These are phyloP conservation scores for Nitzschia sp. DNA, from an alignment of 108 stramenopile genomes.

Conservation along the genomic window DNA sequence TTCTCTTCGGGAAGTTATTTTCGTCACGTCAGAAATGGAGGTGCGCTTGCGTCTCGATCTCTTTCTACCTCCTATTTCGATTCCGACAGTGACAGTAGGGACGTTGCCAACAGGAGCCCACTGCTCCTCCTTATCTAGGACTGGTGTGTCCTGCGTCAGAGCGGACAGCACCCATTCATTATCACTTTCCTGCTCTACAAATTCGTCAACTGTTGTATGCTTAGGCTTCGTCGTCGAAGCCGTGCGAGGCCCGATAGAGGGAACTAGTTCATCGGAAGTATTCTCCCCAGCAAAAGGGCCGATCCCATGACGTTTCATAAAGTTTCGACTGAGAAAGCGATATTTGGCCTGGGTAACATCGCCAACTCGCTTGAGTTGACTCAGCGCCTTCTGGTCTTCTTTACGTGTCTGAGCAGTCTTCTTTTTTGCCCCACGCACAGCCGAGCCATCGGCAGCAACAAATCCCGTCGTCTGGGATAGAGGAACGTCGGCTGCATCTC, in stretches of 20 bases:
- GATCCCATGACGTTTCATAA: slow-evolving; percentile 61
- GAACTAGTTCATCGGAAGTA: not conserved
- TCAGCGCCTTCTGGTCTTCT: slow-evolving; percentile 56
- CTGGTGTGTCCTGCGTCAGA: slow-evolving; percentile 17
- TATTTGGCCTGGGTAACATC: slow-evolving; percentile 60
- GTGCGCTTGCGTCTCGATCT: slow-evolving; percentile 19
- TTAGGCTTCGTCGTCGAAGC: slow-evolving; percentile 22
- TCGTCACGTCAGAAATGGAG: slow-evolving; percentile 5
- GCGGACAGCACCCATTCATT: slow-evolving; percentile 43
- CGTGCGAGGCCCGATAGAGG: slow-evolving; percentile 3
- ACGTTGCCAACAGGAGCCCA: slow-evolving; percentile 16
- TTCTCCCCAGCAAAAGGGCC: slow-evolving; percentile 41
- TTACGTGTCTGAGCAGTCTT: slow-evolving; percentile 32
- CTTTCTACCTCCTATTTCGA: slow-evolving; percentile 24
- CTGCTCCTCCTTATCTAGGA: not conserved
- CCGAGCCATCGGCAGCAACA: slow-evolving; percentile 25
- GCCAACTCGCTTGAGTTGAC: slow-evolving; percentile 53
- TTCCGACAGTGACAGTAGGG: slow-evolving; percentile 20
- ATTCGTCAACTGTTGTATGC: not conserved
- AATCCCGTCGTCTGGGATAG: slow-evolving; percentile 34
- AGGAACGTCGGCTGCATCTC: not conserved
- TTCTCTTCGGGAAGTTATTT: not conserved
- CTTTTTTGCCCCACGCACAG: slow-evolving; percentile 34
- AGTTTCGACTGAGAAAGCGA: slow-evolving; percentile 55
- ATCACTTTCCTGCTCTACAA: slow-evolving; percentile 44